These are phyloP conservation scores for Whalleya microplaca DNA, from an alignment of 2,329 filamentous ascomycete species.

Conservation along the genomic window DNA sequence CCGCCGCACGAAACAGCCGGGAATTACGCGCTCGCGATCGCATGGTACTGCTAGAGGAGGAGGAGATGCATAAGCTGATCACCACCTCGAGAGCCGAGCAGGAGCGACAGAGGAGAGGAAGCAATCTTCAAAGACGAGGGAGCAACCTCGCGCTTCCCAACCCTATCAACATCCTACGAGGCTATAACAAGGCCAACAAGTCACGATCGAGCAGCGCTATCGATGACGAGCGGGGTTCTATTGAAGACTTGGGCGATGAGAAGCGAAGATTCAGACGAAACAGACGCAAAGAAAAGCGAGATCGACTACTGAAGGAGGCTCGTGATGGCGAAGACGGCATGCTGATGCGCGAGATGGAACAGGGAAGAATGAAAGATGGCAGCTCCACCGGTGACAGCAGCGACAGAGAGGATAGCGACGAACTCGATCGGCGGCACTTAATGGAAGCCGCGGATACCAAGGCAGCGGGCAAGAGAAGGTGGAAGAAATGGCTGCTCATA, in stretches of 20 bases:
- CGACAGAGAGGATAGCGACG: conserved; percentile 62
- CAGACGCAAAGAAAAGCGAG: conserved; percentile 57
- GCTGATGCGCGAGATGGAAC: conserved; percentile 79
- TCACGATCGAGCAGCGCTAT: conserved; percentile 42
- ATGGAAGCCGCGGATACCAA: conserved; percentile 53
- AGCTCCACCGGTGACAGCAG: conserved; percentile 66
- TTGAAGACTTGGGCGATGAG: conserved; percentile 53
- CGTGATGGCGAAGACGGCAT: conserved; percentile 70
- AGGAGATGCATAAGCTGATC: conserved; percentile 67
- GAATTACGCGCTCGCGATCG: conserved; percentile 73
- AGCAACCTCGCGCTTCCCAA: conserved; percentile 56
- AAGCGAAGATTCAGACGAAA: conserved; percentile 54
- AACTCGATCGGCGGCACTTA: conserved; percentile 59
- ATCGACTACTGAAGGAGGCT: conserved; percentile 55
- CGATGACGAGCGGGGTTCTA: conserved; percentile 48
- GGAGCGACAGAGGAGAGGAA: conserved; percentile 50
- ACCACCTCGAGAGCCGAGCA: conserved; percentile 53
- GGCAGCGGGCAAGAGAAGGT: conserved; percentile 54
- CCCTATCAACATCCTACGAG: conserved; percentile 48
- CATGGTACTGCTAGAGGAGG: conserved; percentile 74
- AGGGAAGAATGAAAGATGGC: conserved; percentile 71
- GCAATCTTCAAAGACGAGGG: conserved; percentile 43
- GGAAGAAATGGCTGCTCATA: conserved; percentile 58
- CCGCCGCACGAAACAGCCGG: conserved; percentile 67
- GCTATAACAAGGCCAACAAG: conserved; percentile 40